Percentiles rank a stretch among this genome's conserved stretches.
These are phyloP conservation scores for Abelmoschus esculentus DNA, from an alignment of 345 rosid genomes.

Conservation along the genomic window DNA sequence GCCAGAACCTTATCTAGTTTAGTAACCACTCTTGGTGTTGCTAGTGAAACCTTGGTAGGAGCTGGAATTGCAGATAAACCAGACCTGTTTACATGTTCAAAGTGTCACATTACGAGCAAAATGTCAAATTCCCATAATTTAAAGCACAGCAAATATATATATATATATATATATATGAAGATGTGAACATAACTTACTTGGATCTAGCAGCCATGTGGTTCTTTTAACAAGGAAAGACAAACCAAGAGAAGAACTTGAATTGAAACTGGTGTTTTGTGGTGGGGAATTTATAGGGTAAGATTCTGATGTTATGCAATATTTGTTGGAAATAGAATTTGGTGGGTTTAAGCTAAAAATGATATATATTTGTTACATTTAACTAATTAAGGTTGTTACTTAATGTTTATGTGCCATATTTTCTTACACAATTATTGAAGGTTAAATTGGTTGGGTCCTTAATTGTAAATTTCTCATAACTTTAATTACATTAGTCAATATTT, in stretches of 20 bases:
- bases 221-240: constrained; percentile 9
- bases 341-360: neutral
- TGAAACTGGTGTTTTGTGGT: neutral
- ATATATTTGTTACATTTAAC: neutral
- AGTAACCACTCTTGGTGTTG: constrained; percentile 50
- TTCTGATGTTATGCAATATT: neutral
- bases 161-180: neutral
- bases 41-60: constrained; percentile 51
- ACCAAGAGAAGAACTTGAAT: constrained; percentile 6
- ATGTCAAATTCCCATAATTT: constrained; percentile 8
- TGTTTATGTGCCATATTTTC: neutral
- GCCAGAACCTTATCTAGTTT: constrained; percentile 40
- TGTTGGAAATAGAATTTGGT: neutral
- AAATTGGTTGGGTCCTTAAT: neutral
- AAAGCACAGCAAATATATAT: constrained; percentile 1
- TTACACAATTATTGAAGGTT: neutral
- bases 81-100: constrained; percentile 45
- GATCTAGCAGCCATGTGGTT: constrained; percentile 47
- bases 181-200: constrained; percentile 34
- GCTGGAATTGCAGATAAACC: constrained; percentile 52
- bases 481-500: neutral
- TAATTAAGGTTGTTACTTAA: neutral
- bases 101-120: neutral
- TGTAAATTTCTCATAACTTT: neutral
- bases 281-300: neutral